Percentiles rank a stretch among this genome's conserved stretches.
Evolutionary conservation across 2,329 filamentous ascomycete genomes (phyloP).

Genomic region (Colletotrichum truncatum): DNA sequence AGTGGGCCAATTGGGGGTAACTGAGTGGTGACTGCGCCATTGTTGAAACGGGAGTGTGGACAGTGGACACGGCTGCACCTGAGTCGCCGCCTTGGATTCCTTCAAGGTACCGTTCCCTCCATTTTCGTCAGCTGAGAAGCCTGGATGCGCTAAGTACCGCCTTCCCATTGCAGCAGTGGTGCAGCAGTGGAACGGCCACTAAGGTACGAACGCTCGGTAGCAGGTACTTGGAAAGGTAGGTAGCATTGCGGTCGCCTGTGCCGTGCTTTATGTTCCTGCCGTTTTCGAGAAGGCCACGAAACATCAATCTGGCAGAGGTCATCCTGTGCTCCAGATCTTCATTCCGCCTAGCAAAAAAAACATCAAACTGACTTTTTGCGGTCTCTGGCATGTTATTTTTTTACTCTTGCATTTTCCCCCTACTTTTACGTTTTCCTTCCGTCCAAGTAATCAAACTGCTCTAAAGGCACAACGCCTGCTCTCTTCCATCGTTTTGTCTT

Average conservation of each 20-base stretch:
- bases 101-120: not conserved
- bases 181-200: no score
- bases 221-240: not conserved
- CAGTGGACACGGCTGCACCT: conserved; percentile 11
- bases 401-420: not conserved
- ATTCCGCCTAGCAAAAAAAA: not conserved
- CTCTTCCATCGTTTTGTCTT: no score
- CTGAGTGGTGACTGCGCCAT: not conserved
- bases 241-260: not conserved
- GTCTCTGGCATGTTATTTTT: not conserved
- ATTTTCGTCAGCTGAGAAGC: not conserved
- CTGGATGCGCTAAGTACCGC: not conserved
- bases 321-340: not conserved
- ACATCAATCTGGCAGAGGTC: conserved; percentile 10
- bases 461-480: no score
- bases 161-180: no score
- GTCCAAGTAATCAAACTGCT: not conserved
- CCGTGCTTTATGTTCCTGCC: conserved; percentile 10
- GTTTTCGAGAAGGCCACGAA: conserved; percentile 30
- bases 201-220: not conserved
- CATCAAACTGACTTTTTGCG: not conserved
- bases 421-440: not conserved
- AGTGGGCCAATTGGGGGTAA: not conserved
- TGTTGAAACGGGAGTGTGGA: conserved; percentile 18
- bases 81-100: conserved; percentile 10